phyloP scores from a whole-genome alignment of 495 filamentous ascomycete genomes.

The Recurvomyces mirabilis region DNA sequence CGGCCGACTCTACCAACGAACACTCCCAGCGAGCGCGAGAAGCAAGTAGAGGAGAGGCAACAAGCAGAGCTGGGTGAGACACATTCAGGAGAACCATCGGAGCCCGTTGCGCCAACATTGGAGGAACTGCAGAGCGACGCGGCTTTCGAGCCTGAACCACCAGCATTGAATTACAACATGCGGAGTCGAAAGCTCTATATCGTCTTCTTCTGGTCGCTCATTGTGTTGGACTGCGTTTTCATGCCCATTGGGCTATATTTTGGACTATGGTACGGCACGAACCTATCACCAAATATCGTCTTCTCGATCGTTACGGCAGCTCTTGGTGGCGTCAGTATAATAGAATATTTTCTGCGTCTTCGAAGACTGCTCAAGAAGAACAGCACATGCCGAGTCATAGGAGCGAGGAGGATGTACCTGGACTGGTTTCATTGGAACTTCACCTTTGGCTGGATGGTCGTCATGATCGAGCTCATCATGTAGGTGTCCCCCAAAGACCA shows the following conservation, averaged over 20 bases:
- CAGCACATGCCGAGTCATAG: slow-evolving; percentile 43
- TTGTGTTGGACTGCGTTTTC: slow-evolving; percentile 41
- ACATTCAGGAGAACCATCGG: not conserved
- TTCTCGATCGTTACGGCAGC: slow-evolving; percentile 48
- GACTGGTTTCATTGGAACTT: slow-evolving; percentile 57
- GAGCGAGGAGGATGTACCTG: slow-evolving; percentile 41
- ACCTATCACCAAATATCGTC: slow-evolving; percentile 45
- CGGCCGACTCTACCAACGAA: not conserved
- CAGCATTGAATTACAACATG: slow-evolving; percentile 46
- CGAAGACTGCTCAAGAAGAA: slow-evolving; percentile 33
- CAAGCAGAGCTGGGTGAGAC: not conserved
- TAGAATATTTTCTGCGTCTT: slow-evolving; percentile 43
- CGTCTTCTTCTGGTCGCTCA: slow-evolving; percentile 47
- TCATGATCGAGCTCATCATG: slow-evolving; percentile 44
- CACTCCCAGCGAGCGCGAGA: not conserved
- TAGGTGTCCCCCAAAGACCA: slow-evolving; percentile 11
- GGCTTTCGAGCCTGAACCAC: slow-evolving; percentile 33
- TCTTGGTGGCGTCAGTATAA: slow-evolving; percentile 47
- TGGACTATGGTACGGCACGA: slow-evolving; percentile 44
- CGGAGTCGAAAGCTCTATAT: slow-evolving; percentile 44
- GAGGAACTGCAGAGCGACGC: slow-evolving; percentile 1
- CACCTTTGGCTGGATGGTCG: slow-evolving; percentile 38
- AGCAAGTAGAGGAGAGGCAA: not conserved
- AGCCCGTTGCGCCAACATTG: not conserved
- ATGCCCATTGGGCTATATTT: slow-evolving; percentile 50